phyloP scores from a whole-genome alignment of 2,329 filamentous ascomycete species.

The Hypocreales sp. region DNA sequence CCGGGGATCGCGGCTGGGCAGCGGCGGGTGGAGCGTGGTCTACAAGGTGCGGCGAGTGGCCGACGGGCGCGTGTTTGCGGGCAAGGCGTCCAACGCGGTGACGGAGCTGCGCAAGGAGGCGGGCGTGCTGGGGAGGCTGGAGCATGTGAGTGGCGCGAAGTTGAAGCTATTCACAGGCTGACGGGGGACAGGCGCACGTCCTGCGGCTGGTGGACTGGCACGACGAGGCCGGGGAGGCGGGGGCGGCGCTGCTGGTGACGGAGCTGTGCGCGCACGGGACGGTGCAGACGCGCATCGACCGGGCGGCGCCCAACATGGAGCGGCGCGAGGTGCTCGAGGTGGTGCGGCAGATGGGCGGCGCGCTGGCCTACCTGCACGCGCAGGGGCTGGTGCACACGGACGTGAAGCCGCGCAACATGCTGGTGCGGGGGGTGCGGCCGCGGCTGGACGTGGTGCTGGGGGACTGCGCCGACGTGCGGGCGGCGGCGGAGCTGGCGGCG shows the following conservation, averaged over 20 bases:
- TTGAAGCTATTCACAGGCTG: too few relatives aligned
- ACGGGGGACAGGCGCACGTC: conserved; percentile 12
- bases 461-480: conserved; percentile 16
- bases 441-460: conserved; percentile 14
- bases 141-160: conserved; percentile 15
- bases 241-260: conserved; percentile 12
- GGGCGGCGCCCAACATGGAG: conserved; percentile 6
- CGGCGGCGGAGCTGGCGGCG: too few relatives aligned
- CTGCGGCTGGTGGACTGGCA: conserved; percentile 13
- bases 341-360: conserved; percentile 9
- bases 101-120: conserved; percentile 11
- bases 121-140: conserved; percentile 6
- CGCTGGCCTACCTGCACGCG: conserved; percentile 12
- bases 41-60: conserved; percentile 11
- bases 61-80: conserved; percentile 13
- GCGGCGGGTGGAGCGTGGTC: conserved; percentile 12
- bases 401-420: conserved; percentile 16
- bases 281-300: conserved; percentile 12
- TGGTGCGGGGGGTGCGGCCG: conserved; percentile 12
- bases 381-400: conserved; percentile 12
- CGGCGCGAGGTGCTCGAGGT: conserved; percentile 7
- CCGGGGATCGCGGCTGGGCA: conserved; percentile 10
- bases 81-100: conserved; percentile 10
- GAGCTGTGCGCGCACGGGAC: conserved; percentile 14
- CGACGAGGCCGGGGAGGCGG: conserved; percentile 6